Evolutionary conservation across 2,329 filamentous ascomycete genomes (phyloP).

Genomic region (Phyllosticta citriasiana): DNA sequence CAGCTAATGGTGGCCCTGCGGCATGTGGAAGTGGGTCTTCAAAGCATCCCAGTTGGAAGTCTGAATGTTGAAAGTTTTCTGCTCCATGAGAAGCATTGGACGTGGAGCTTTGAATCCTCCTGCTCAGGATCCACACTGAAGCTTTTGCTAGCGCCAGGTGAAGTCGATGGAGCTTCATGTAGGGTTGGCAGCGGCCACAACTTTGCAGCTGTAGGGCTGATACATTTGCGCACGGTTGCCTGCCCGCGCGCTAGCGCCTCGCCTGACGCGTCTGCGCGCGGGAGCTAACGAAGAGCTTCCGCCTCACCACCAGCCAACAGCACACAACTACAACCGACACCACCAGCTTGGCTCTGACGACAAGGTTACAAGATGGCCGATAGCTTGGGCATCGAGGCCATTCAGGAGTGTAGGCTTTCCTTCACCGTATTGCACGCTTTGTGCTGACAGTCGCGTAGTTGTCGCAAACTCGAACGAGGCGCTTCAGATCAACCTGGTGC

Average conservation of each 20-base stretch:
- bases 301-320: background rate
- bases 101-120: background rate
- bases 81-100: background rate
- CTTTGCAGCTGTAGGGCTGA: background rate
- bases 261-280: background rate
- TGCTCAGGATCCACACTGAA: background rate
- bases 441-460: conserved; percentile 10
- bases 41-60: background rate
- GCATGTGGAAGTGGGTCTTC: background rate
- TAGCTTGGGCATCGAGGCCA: conserved; percentile 14
- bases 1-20: background rate
- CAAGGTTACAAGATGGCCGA: background rate
- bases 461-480: conserved; percentile 27
- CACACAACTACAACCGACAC: background rate
- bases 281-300: conserved; percentile 3
- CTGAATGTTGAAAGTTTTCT: background rate
- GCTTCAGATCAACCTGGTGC: conserved; percentile 28
- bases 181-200: background rate
- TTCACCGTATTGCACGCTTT: background rate
- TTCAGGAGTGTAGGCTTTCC: conserved; percentile 24
- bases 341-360: background rate
- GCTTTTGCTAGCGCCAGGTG: background rate
- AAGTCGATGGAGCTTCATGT: background rate
- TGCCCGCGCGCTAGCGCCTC: background rate
- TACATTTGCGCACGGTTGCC: background rate